Conservation (phyloP, 805 yeast genomes). For the Candida pseudoglaebosa region DNA sequence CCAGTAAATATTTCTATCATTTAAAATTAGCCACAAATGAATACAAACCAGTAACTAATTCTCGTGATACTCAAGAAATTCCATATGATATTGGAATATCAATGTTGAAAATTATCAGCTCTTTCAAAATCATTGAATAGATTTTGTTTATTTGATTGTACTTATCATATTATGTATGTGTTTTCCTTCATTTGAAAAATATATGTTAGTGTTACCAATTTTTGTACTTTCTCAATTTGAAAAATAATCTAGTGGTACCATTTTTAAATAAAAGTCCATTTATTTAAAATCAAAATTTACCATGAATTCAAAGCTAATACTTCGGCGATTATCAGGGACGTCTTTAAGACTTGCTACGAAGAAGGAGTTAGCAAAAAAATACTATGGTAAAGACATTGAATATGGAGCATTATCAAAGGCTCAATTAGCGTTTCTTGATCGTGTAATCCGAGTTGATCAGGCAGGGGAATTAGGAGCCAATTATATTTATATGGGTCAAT, state of each 20-base stretch:
- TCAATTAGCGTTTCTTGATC: conserved; percentile 66
- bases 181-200: not conserved
- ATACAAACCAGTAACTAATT: conserved; percentile 49
- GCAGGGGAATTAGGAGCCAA: conserved; percentile 98
- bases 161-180: not conserved
- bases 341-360: conserved; percentile 6
- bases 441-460: conserved; percentile 88
- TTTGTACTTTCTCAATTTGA: not conserved
- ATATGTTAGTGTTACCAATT: not conserved
- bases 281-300: not conserved
- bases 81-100: conserved; percentile 46
- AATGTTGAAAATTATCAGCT: conserved; percentile 43
- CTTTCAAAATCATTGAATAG: conserved; percentile 14
- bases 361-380: conserved; percentile 14
- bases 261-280: no score
- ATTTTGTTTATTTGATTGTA: not conserved
- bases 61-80: conserved; percentile 60
- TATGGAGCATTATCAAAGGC: conserved; percentile 44
- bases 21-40: conserved; percentile 44
- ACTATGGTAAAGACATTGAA: conserved; percentile 22
- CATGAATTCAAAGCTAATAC: conserved; percentile 1
- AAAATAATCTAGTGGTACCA: not conserved
- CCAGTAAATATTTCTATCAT: conserved; percentile 44
- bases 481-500: conserved; percentile 89
- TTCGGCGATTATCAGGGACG: conserved; percentile 2